These are phyloP conservation scores for Globisporangium parvum DNA, from an alignment of 352 stramenopile species.

Conservation along the genomic window DNA sequence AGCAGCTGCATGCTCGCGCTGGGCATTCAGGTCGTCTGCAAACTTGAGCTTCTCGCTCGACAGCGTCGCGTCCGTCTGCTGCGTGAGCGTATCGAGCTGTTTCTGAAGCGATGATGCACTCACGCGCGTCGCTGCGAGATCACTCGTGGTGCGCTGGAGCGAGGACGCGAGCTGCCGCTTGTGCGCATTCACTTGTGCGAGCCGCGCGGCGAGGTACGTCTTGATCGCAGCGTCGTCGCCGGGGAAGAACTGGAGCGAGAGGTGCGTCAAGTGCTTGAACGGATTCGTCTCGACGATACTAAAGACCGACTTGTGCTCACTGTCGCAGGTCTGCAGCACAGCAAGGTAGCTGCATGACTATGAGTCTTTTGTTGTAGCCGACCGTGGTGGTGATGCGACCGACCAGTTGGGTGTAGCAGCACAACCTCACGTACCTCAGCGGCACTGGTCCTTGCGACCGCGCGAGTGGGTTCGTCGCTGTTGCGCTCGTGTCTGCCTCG, in stretches of 20 bases:
- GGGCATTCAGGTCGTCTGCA: conserved; percentile 51
- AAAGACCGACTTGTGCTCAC: conserved; percentile 69
- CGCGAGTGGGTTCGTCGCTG: conserved; percentile 20
- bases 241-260: conserved; percentile 83
- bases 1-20: conserved; percentile 39
- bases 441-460: conserved; percentile 65
- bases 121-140: conserved; percentile 32
- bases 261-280: conserved; percentile 94
- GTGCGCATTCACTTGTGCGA: conserved; percentile 75
- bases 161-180: conserved; percentile 30
- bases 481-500: background rate
- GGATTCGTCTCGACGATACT: conserved; percentile 92
- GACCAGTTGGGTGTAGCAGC: background rate
- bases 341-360: conserved; percentile 56
- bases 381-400: background rate
- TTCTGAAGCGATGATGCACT: conserved; percentile 43
- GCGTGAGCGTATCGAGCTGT: conserved; percentile 39
- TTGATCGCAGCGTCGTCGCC: conserved; percentile 89
- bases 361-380: background rate
- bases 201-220: conserved; percentile 82
- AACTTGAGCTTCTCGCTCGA: conserved; percentile 63
- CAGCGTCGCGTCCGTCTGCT: conserved; percentile 53
- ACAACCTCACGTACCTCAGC: conserved; percentile 31
- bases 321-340: conserved; percentile 70
- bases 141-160: conserved; percentile 37